Base-by-base conservation (phyloP, 805 yeast genomes). In the Maudiozyma bulderi region DNA sequence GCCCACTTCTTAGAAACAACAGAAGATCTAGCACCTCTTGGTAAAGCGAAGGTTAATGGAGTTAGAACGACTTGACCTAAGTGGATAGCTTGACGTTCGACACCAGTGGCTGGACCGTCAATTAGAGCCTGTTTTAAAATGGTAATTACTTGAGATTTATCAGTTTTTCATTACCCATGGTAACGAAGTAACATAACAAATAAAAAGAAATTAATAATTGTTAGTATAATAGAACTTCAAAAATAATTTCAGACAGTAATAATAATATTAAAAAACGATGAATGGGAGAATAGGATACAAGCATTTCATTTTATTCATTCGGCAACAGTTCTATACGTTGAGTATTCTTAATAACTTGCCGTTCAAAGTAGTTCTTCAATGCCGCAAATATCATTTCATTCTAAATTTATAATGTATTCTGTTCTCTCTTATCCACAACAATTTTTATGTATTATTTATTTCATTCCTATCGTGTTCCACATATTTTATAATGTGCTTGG, bases 21-120 rank as follows among this genome's bases (percentile, higher is more conserved):
- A 61, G 81, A 78, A 65, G 95, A 76, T 77, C 86, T 86, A 59
- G 96, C 80, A 74, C 96, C 97, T 80, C 96, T 91, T 80, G 97
- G 89, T 69, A 93, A 77, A 61, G 84, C 77, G 65, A 87, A 78
- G 62, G 90, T 90, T 69, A 87, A 76, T 73, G 95, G 95, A 66
- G 99, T 93, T 73, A 93, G 82, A 62, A 84, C 85, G 71, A 87
- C 88, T 76, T 82, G 86, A 69, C 82, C 86, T 73, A 93, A 83
- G 63, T 84, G 69, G 70, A 86, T 75, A 61, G 95, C 82, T 80
- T 93, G 98, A 79, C 99, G 88, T 71, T 85, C 80, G 67, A 93
- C 86, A 69, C 80, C 81, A 54, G 83, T 68, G 68, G 82, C 73
- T 76, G 99, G 98, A 75, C 99, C 99, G 73, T 93, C 99, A 69